Conservation (phyloP, 2,329 filamentous ascomycete genomes). For the Penicillium thymicola region DNA sequence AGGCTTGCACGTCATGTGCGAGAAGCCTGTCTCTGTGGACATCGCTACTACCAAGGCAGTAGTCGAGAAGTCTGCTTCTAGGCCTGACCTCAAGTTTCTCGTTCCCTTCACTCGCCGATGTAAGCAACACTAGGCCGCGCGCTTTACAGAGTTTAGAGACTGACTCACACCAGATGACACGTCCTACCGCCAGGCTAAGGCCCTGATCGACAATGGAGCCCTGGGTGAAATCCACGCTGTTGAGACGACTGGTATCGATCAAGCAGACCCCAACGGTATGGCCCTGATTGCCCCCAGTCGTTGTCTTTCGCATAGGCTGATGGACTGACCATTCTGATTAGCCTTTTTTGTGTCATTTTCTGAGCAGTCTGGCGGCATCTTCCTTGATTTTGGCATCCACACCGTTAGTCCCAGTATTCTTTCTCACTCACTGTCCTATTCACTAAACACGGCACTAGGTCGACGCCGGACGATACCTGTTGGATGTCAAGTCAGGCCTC, state of each 20-base stretch:
- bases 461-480: slow-evolving; percentile 13
- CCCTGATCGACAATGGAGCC: slow-evolving; percentile 11
- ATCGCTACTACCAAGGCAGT: slow-evolving; percentile 13
- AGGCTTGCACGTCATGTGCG: slow-evolving; percentile 13
- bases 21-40: slow-evolving; percentile 17
- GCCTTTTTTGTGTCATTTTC: slow-evolving; percentile 35
- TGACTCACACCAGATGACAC: slow-evolving; percentile 10
- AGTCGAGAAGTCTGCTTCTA: slow-evolving; percentile 14
- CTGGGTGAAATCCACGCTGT: slow-evolving; percentile 14
- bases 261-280: slow-evolving; percentile 15
- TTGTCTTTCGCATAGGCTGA: not conserved
- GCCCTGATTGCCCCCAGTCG: not conserved
- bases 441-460: slow-evolving; percentile 7
- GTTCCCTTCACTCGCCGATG: slow-evolving; percentile 17
- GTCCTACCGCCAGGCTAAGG: slow-evolving; percentile 11
- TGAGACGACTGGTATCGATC: slow-evolving; percentile 15
- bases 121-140: not conserved
- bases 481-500: slow-evolving; percentile 13
- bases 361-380: slow-evolving; percentile 33
- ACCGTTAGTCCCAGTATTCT: slow-evolving; percentile 27
- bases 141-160: not conserved
- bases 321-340: slow-evolving; percentile 2
- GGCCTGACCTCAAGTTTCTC: slow-evolving; percentile 14
- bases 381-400: slow-evolving; percentile 34
- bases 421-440: not conserved